Conservation (phyloP, 1,139 yeast genomes). For the Taphrina populina region DNA sequence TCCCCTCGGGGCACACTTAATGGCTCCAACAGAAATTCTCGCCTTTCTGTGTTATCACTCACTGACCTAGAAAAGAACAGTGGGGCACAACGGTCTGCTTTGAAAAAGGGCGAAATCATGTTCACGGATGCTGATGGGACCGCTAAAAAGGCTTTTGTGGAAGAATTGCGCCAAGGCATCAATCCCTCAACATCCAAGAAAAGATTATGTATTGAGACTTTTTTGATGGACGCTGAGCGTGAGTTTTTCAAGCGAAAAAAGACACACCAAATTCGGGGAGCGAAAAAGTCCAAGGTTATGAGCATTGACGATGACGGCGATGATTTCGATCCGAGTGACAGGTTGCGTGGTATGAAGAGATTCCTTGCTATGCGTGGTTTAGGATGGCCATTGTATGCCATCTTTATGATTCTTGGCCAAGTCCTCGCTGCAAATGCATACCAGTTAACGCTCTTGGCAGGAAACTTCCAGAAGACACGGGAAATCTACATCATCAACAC, state of each 20-base stretch:
- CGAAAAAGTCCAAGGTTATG: background rate
- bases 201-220: constrained; percentile 32
- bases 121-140: constrained; percentile 33
- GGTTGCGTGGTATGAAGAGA: constrained; percentile 13
- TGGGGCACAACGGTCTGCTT: constrained; percentile 23
- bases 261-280: constrained; percentile 17
- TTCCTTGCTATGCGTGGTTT: constrained; percentile 21
- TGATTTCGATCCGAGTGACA: constrained; percentile 14
- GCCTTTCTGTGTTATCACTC: constrained; percentile 14
- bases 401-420: constrained; percentile 30
- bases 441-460: constrained; percentile 32
- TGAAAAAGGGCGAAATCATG: constrained; percentile 20
- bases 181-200: constrained; percentile 30
- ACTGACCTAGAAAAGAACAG: constrained; percentile 20
- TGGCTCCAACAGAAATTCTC: constrained; percentile 16
- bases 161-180: constrained; percentile 11
- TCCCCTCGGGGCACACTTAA: constrained; percentile 1
- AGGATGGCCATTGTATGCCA: constrained; percentile 34
- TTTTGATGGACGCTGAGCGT: constrained; percentile 26
- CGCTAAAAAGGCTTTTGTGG: constrained; percentile 18
- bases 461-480: constrained; percentile 17
- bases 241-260: constrained; percentile 22
- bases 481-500: constrained; percentile 27
- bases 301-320: constrained; percentile 3
- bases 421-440: constrained; percentile 33